Base-by-base conservation (phyloP, 495 filamentous ascomycete genomes). In the Sphaerosporella brunnea region DNA sequence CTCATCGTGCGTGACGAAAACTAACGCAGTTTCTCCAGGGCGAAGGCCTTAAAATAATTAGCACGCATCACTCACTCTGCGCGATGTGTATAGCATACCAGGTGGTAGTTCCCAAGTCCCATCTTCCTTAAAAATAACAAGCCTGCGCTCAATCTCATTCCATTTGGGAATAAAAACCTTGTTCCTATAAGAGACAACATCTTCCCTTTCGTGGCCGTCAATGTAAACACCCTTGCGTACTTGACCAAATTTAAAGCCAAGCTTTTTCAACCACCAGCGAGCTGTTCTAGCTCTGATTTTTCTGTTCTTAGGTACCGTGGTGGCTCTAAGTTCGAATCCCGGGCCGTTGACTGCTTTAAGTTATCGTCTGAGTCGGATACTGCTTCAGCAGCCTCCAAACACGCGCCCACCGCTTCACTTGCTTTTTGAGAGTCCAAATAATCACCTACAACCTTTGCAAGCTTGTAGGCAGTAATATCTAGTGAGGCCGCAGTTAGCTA, bases 181-280 rank as follows among this genome's bases (percentile, higher is more conserved):
- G 11, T 36, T 43, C 10, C 47, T 3, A 28, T 53, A 50, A 4
- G 8, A 1, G n/a, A 50, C 47, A 8, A 50, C 37, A 50, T 50
- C 30, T 36, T 21, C 36, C 4, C 37, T 0, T 26, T 45, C 47
- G 46, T 53, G 37, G 0, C 38, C 30, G 50, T 53, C 51, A 11
- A 50, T 15, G 35, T 53, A 50, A 19, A 53, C 51, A 24, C 36
- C 37, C 23, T 50, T 53, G 18, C 1, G 46, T 2, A 53, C 47
- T 5, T 41, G 7, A 4, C 36, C 20, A 7, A 24, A 41, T 11
- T 25, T 16, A 42, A 41, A 49, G 9, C 50, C 50, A 15, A 52
- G 21, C 11, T 49, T 34, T 7, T 49, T 41, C 11, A 52, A 36
- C 45, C 45, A 49, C n/a, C 19, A 3, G 8, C 36, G 2, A 4